phyloP scores from a whole-genome alignment of 371 early-diverging fungal genomes.

The Syncephalis fuscata region DNA sequence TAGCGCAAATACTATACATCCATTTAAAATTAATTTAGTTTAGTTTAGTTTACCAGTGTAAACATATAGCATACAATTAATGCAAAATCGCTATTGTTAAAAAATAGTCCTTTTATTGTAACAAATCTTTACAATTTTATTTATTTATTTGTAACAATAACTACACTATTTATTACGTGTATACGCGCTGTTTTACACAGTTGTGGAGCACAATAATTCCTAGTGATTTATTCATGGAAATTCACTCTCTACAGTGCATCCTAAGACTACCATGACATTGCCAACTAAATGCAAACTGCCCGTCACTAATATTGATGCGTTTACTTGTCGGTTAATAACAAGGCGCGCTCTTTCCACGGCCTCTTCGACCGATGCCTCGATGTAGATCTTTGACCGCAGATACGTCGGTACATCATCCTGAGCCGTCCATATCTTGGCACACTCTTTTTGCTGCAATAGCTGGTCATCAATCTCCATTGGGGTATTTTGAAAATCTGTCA shows the following conservation, averaged over 20 bases:
- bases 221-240: too few species aligned
- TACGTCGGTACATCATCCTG: slow-evolving; percentile 12
- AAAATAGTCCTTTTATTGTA: too few species aligned
- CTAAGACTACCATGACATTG: slow-evolving; percentile 23
- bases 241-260: neutral
- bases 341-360: slow-evolving; percentile 43
- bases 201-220: too few species aligned
- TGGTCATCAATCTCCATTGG: slow-evolving; percentile 34
- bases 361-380: slow-evolving; percentile 34
- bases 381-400: slow-evolving; percentile 21
- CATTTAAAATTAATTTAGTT: too few species aligned
- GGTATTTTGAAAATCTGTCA: slow-evolving; percentile 40
- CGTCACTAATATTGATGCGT: slow-evolving; percentile 60
- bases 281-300: slow-evolving; percentile 93
- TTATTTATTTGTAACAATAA: too few species aligned
- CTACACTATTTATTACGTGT: too few species aligned
- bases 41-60: too few species aligned
- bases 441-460: slow-evolving; percentile 26
- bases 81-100: too few species aligned
- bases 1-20: too few species aligned
- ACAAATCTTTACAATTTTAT: too few species aligned
- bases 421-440: slow-evolving; percentile 29
- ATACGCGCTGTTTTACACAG: too few species aligned
- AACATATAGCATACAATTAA: too few species aligned
- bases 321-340: slow-evolving; percentile 11